Evolutionary conservation across 2,329 filamentous ascomycete genomes (phyloP).

Genomic region (Alternaria consortialis): DNA sequence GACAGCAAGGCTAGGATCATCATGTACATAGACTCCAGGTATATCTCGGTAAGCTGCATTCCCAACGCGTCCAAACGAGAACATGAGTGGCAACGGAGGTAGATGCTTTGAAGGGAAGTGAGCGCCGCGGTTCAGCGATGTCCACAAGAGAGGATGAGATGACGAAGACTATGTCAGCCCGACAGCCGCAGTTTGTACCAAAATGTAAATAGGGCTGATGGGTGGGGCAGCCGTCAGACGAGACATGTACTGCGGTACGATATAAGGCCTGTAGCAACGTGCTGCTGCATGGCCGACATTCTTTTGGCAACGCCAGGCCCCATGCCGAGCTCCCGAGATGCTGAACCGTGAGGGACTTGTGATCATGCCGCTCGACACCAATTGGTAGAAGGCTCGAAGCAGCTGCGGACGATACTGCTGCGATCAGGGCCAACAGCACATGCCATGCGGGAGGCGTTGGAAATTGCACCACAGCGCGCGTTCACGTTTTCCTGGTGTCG

Average conservation of each 20-base stretch:
- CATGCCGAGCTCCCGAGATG: conserved; percentile 1
- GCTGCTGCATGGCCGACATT: conserved; percentile 7
- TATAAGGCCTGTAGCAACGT: conserved; percentile 17
- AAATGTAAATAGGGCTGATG: conserved; percentile 13
- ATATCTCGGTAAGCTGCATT: conserved; percentile 46
- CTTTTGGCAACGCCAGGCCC: conserved; percentile 14
- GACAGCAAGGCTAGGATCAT: neutral
- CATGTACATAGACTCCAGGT: conserved; percentile 35
- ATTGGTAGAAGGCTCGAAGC: conserved; percentile 21
- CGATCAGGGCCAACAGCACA: conserved; percentile 22
- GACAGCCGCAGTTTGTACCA: conserved; percentile 3
- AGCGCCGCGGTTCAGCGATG: neutral
- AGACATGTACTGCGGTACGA: conserved; percentile 8
- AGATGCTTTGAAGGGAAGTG: conserved; percentile 7
- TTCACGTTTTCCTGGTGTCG: conserved; percentile 19
- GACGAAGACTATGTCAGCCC: conserved; percentile 15
- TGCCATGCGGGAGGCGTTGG: conserved; percentile 24
- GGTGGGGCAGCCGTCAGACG: conserved; percentile 10
- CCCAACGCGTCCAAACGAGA: conserved; percentile 38
- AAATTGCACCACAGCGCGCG: conserved; percentile 29
- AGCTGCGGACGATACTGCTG: conserved; percentile 15
- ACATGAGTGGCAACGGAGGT: conserved; percentile 26
- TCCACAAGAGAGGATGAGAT: conserved; percentile 7
- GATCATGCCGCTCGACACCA: conserved; percentile 21
- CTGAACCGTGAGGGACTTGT: conserved; percentile 2